phyloP scores from a whole-genome alignment of 805 yeast species.

The Ogataea glucozyma region DNA sequence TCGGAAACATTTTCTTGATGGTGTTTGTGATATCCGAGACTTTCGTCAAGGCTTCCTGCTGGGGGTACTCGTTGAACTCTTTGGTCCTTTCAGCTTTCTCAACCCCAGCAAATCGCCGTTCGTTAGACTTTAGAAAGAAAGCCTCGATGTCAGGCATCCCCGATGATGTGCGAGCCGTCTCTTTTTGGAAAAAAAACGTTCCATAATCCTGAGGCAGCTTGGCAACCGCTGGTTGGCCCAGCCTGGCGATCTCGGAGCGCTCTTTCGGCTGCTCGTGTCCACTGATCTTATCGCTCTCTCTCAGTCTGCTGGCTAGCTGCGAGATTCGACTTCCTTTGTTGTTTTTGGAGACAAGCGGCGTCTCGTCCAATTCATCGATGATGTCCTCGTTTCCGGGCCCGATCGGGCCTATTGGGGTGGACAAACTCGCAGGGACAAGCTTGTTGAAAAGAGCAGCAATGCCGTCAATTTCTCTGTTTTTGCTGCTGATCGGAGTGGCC shows the following conservation, averaged over 20 bases:
- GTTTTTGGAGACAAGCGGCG: constrained; percentile 14
- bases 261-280: neutral
- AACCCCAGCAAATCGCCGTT: constrained; percentile 3
- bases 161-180: constrained; percentile 1
- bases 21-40: constrained; percentile 15
- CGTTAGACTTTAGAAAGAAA: constrained; percentile 15
- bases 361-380: constrained; percentile 14
- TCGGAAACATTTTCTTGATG: constrained; percentile 17
- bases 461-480: constrained; percentile 13
- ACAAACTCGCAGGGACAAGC: constrained; percentile 23
- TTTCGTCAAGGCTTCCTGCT: constrained; percentile 4
- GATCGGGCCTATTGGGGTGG: constrained; percentile 26
- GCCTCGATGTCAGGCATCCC: constrained; percentile 23
- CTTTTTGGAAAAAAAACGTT: constrained; percentile 26
- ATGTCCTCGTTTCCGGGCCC: constrained; percentile 6
- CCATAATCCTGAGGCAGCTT: constrained; percentile 27
- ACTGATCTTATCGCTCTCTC: constrained; percentile 4
- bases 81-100: neutral
- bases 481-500: constrained; percentile 15
- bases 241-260: neutral
- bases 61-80: constrained; percentile 6
- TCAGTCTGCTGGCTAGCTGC: constrained; percentile 18
- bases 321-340: constrained; percentile 16
- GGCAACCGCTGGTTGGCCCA: neutral
- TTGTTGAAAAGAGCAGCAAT: constrained; percentile 19